These are phyloP conservation scores for Calocybe cyanea DNA, from an alignment of 768 basidiomycete species.

Conservation along the genomic window DNA sequence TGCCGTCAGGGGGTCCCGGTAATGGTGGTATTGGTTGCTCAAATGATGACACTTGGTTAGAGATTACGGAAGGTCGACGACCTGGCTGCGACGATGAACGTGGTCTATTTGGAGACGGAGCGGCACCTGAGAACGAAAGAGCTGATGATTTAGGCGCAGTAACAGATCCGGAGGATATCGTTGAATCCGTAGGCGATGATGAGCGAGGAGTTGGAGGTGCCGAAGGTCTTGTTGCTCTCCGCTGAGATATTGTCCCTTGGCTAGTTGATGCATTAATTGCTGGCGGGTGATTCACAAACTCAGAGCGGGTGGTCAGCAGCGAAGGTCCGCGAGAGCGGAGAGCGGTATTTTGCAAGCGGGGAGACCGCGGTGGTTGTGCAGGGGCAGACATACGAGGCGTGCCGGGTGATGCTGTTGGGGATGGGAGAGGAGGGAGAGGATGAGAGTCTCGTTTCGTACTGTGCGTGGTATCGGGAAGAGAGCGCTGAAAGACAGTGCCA, in stretches of 20 bases:
- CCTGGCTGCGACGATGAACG: slow-evolving; percentile 80
- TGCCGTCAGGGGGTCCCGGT: slow-evolving; percentile 33
- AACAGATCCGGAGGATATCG: slow-evolving; percentile 38
- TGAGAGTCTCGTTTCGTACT: slow-evolving; percentile 49
- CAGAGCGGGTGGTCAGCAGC: slow-evolving; percentile 37
- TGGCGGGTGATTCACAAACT: slow-evolving; percentile 28
- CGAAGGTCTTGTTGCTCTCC: slow-evolving; percentile 60
- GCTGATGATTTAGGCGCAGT: slow-evolving; percentile 29
- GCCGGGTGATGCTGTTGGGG: slow-evolving; percentile 29
- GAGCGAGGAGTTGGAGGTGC: slow-evolving; percentile 54
- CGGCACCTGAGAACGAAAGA: slow-evolving; percentile 39
- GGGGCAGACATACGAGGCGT: slow-evolving; percentile 25
- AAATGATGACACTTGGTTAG: slow-evolving; percentile 48
- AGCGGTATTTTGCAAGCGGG: slow-evolving; percentile 38
- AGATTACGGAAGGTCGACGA: slow-evolving; percentile 56
- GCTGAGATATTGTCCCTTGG: slow-evolving; percentile 66
- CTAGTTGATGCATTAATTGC: slow-evolving; percentile 58
- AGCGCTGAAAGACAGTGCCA: slow-evolving; percentile 24
- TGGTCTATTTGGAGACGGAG: slow-evolving; percentile 39
- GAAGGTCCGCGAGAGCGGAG: slow-evolving; percentile 60
- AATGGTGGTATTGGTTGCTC: slow-evolving; percentile 50
- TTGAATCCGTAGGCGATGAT: slow-evolving; percentile 49
- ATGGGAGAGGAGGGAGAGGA: slow-evolving; percentile 66
- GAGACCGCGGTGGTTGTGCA: slow-evolving; percentile 38
- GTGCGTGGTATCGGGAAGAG: slow-evolving; percentile 39